Evolutionary conservation across 495 filamentous ascomycete genomes (phyloP).

Genomic region (Neurospora sp.): DNA sequence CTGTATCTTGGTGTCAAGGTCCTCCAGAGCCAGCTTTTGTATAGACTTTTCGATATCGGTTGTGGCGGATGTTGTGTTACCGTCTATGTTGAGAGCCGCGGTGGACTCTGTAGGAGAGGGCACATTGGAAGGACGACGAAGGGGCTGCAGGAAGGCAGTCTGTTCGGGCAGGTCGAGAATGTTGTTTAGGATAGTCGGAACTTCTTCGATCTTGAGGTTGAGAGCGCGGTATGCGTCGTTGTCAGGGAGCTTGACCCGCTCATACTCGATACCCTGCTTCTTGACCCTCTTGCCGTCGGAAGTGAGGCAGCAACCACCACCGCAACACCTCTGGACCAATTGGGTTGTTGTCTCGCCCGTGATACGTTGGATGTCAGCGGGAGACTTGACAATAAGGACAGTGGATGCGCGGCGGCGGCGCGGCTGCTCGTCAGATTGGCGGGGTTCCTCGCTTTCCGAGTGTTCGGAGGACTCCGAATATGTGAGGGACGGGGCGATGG

Average conservation of each 20-base stretch:
- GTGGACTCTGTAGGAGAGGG: conserved; percentile 31
- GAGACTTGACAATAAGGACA: conserved; percentile 64
- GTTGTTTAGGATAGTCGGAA: conserved; percentile 61
- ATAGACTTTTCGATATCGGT: conserved; percentile 14
- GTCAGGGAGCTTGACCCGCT: conserved; percentile 56
- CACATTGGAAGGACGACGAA: conserved; percentile 21
- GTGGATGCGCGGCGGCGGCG: conserved; percentile 66
- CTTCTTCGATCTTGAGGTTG: conserved; percentile 60
- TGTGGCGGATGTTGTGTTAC: background rate
- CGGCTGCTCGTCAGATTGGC: conserved; percentile 14
- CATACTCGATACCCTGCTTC: conserved; percentile 41
- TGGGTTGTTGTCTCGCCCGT: conserved; percentile 50
- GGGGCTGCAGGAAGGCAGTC: conserved; percentile 54
- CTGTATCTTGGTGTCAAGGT: conserved; percentile 42
- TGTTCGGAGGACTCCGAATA: conserved; percentile 39
- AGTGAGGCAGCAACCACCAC: conserved; percentile 81
- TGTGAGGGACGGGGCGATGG: conserved; percentile 38
- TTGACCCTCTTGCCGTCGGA: conserved; percentile 36
- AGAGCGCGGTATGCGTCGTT: conserved; percentile 78
- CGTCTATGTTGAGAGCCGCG: conserved; percentile 17
- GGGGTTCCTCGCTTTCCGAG: conserved; percentile 28
- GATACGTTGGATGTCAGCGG: conserved; percentile 62
- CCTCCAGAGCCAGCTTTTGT: conserved; percentile 24
- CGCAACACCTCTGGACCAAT: conserved; percentile 70
- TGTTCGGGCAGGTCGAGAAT: conserved; percentile 61